Evolutionary conservation across 257 asterid genomes (phyloP), one percentile per base, ranked within the genome.

Genomic region (Plantago major): DNA sequence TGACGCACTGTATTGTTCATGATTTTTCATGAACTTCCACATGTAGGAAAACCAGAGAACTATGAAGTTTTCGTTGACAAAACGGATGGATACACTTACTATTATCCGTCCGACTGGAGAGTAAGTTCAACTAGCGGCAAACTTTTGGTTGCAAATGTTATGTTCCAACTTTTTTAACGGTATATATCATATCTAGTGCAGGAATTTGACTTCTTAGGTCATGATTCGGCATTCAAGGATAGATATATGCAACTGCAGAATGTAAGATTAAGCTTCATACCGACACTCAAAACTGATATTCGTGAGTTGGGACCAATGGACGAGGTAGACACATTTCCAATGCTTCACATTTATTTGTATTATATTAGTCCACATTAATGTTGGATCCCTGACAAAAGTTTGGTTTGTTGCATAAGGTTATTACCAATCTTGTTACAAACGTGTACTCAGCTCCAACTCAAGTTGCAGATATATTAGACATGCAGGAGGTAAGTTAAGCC

Each of bases 141-240:
- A 52, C 51, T 51, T 51, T 19, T 11, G 44, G 53, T 16, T 59
- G 56, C 45, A 37, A 47, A 68, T 18, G 42, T 69, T 43, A 11
- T 10, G 11, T 47, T 33, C 44, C 13, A 46, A n/a, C 18, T 8
- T 55, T 19, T 10, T 14, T 46, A 45, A 63, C 40, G 42, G 48
- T 16, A 33, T 33, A 33, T 33, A 11, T 19, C 13, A 49, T 63
- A 70, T 66, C 33, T 26, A 33, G 67, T 52, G 50, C 85, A 90
- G 95, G 96, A 83, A 10, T 84, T 85, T 26, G 90, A 90, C 51
- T 87, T 83, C 81, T 55, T 60, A 58, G 97, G 95, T 43, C 96
- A 90, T 67, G 96, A 90, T 76, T 90, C 97, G 13, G 96, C 96
- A 3, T 90, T 90, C 73, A 87, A 90, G 74, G 97, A 90, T 75